Evolutionary conservation across 495 filamentous ascomycete genomes (phyloP), one percentile per base, ranked within the genome.

Genomic region (Daldinia loculata): DNA sequence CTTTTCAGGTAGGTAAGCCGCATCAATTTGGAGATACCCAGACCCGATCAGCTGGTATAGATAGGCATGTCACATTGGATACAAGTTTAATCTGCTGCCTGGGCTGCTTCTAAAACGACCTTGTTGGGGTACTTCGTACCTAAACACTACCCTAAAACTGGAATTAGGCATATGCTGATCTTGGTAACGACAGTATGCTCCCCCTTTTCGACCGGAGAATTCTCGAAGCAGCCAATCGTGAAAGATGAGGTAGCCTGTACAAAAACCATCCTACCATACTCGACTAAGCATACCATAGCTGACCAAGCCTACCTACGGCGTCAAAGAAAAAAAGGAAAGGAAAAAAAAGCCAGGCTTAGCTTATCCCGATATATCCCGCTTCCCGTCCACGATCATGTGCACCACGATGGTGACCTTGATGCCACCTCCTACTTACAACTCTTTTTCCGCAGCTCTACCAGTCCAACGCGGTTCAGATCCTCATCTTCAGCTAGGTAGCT

Each of bases 21-120:
- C 39, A 39, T 66, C 56, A 15, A 24, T 34, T 27, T 55, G 45
- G 14, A 4, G 34, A 30, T 22, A 27, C 67, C 57, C 34, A 50
- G 63, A 62, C 60, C 62, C 68, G 43, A 52, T 63, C 56, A 61
- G 50, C 39, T 30, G 67, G 67, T 65, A 70, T 45, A 61, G 22
- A 53, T 45, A 61, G 38, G 8, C 51, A 65, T 55, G 61, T 64
- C 61, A 61, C 36, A 53, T 70, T 38, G 7, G 12, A 22, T 48
- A 58, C 26, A 36, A 57, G 62, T 30, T 26, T 6, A 39, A 48
- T 24, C 8, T 48, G 19, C 32, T 14, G 17, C 1, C 11, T 57
- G 30, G 30, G 17, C 43, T 48, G 30, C 4, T 39, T 24, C 29
- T 6, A 4, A 24, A 14, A 30, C 26, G 26, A 52, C 39, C 50